These are phyloP conservation scores for Ophiognomonia clavigignenti-juglandacearum DNA, from an alignment of 2,329 filamentous ascomycete species.

Conservation along the genomic window DNA sequence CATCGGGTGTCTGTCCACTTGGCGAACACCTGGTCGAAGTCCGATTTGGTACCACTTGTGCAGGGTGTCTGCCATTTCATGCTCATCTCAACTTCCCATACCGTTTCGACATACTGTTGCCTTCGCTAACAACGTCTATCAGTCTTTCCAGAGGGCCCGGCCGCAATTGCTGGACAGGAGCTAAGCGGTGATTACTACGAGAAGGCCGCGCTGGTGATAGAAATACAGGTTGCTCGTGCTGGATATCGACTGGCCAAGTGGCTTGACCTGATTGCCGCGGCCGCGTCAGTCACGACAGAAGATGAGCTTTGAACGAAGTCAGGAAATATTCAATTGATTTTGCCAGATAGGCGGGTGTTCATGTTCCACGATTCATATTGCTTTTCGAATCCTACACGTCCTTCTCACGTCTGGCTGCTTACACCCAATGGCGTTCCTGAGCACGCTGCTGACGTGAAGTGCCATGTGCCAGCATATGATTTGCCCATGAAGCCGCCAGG, in stretches of 20 bases:
- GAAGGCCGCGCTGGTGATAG: slow-evolving; percentile 57
- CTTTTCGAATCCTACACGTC: no score
- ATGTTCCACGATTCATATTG: no score
- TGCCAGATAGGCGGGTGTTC: no score
- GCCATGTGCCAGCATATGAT: no score
- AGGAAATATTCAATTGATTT: no score
- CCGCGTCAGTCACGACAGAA: slow-evolving; percentile 20
- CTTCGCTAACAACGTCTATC: slow-evolving; percentile 16
- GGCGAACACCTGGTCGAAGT: no score
- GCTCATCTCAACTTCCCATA: not conserved
- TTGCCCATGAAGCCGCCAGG: no score
- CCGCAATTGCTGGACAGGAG: slow-evolving; percentile 54
- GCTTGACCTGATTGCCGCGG: slow-evolving; percentile 56
- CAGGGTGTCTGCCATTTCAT: not conserved
- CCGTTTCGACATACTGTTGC: not conserved
- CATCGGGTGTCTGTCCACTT: no score
- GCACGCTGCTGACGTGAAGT: no score
- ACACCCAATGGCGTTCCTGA: no score
- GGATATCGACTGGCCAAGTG: slow-evolving; percentile 65
- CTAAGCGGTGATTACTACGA: slow-evolving; percentile 60
- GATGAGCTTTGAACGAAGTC: slow-evolving; percentile 27
- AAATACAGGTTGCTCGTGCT: slow-evolving; percentile 62
- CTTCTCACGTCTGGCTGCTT: no score
- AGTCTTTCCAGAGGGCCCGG: slow-evolving; percentile 59
- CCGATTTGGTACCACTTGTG: no score